Evolutionary conservation across 2,329 filamentous ascomycete species (phyloP).

Genomic region (Fusarium musae): DNA sequence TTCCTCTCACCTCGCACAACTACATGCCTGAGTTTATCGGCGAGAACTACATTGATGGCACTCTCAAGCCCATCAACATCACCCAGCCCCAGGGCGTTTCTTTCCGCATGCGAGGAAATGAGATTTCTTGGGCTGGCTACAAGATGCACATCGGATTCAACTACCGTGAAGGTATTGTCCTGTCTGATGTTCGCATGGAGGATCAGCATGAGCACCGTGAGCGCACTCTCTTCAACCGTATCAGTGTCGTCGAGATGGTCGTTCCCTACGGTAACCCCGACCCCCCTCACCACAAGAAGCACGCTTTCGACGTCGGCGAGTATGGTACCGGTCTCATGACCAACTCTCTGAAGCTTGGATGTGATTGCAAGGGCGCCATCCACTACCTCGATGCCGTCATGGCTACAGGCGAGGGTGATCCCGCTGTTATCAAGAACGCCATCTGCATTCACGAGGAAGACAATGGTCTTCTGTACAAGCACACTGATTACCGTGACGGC

Average conservation of each 20-base stretch:
- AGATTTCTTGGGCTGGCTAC: slow-evolving; percentile 72
- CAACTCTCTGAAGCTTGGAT: slow-evolving; percentile 80
- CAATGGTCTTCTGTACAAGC: slow-evolving; percentile 72
- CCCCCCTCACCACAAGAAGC: slow-evolving; percentile 82
- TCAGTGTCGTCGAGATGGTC: slow-evolving; percentile 77
- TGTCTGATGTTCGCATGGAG: slow-evolving; percentile 76
- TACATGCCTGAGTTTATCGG: slow-evolving; percentile 52
- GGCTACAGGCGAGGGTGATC: slow-evolving; percentile 80
- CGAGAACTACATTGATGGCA: slow-evolving; percentile 49
- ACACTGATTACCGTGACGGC: slow-evolving; percentile 70
- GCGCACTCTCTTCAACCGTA: slow-evolving; percentile 73
- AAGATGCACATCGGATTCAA: slow-evolving; percentile 79
- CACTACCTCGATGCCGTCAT: slow-evolving; percentile 92
- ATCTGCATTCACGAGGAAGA: slow-evolving; percentile 82
- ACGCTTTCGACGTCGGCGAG: slow-evolving; percentile 84
- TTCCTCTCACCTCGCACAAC: slow-evolving; percentile 53
- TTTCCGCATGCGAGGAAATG: slow-evolving; percentile 59
- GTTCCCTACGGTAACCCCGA: slow-evolving; percentile 83
- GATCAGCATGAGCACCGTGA: slow-evolving; percentile 54
- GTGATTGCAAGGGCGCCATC: slow-evolving; percentile 90
- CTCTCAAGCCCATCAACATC: slow-evolving; percentile 53
- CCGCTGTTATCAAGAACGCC: slow-evolving; percentile 88
- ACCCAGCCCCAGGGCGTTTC: slow-evolving; percentile 55
- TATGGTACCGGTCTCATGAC: slow-evolving; percentile 88
- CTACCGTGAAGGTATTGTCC: slow-evolving; percentile 74